Evolutionary conservation across 176 grass and related monocot genomes (phyloP).

Genomic region (Carex myosuroides): DNA sequence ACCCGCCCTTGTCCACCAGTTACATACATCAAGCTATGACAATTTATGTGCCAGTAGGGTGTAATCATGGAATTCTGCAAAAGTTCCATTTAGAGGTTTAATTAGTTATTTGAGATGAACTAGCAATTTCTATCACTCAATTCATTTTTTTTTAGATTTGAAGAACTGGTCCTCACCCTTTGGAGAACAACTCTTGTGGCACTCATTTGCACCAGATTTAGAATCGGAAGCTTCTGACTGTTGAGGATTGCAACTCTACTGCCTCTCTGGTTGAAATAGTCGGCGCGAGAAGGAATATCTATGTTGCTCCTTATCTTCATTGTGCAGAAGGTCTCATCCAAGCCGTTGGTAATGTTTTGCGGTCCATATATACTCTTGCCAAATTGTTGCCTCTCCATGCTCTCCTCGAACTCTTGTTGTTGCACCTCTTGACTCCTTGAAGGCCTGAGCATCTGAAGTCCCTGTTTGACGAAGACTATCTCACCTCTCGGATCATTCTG

Average conservation of each 20-base stretch:
- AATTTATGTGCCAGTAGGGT: conserved; percentile 31
- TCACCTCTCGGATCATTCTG: conserved; percentile 29
- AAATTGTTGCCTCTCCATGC: not conserved
- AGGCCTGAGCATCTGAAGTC: conserved; percentile 19
- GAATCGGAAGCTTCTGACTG: conserved; percentile 34
- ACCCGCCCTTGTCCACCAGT: conserved; percentile 18
- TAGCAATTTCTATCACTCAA: not conserved
- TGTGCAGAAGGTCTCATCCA: conserved; percentile 32
- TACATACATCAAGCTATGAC: conserved; percentile 30
- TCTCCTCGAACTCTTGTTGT: conserved; percentile 12
- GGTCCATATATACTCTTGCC: not conserved
- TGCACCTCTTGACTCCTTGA: conserved; percentile 5
- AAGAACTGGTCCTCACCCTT: conserved; percentile 10
- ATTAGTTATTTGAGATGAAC: not conserved
- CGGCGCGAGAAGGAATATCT: conserved; percentile 20
- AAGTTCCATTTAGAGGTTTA: not conserved
- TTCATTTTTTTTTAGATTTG: not conserved
- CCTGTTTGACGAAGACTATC: conserved; percentile 24
- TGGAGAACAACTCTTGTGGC: conserved; percentile 30
- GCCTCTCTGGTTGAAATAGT: conserved; percentile 28
- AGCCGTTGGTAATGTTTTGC: conserved; percentile 11
- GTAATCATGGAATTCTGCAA: conserved; percentile 30
- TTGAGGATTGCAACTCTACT: conserved; percentile 31
- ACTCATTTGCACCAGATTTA: conserved; percentile 38
- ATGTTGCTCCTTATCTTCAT: conserved; percentile 36